Percentiles rank a stretch among this genome's conserved stretches.
phyloP scores from a whole-genome alignment of 2,329 filamentous ascomycete species.

The Exophiala calicioides region DNA sequence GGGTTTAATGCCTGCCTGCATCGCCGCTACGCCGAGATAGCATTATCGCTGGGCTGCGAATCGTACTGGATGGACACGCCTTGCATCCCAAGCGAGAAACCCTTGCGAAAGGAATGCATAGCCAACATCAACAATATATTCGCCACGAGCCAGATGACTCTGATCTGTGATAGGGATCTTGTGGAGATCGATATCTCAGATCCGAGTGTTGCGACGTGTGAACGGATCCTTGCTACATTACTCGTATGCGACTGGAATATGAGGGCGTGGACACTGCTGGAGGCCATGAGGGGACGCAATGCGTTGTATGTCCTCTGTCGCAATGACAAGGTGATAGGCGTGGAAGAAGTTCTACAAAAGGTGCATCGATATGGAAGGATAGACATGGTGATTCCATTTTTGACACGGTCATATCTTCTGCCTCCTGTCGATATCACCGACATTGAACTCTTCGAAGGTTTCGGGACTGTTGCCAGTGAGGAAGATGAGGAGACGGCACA shows the following conservation, averaged over 20 bases:
- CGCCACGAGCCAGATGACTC: constrained; percentile 21
- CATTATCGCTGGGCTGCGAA: constrained; percentile 26
- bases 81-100: constrained; percentile 33
- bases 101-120: constrained; percentile 32
- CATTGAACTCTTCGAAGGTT: constrained; percentile 12
- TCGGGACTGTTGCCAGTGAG: constrained; percentile 7
- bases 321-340: constrained; percentile 9
- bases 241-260: constrained; percentile 34
- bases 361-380: constrained; percentile 9
- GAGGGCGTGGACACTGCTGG: constrained; percentile 34
- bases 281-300: constrained; percentile 20
- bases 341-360: constrained; percentile 7
- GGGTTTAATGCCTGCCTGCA: constrained; percentile 31
- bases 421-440: constrained; percentile 12
- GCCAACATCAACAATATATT: constrained; percentile 33
- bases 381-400: constrained; percentile 9
- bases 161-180: constrained; percentile 33
- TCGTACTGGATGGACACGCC: constrained; percentile 38
- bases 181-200: constrained; percentile 32
- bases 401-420: constrained; percentile 8
- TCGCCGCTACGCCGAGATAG: constrained; percentile 28
- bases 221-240: constrained; percentile 27
- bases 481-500: constrained; percentile 8
- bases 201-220: constrained; percentile 11
- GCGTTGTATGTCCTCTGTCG: constrained; percentile 10